Base-by-base conservation (phyloP, 176 grass and related monocot species). In the Pontederia paniculata region DNA sequence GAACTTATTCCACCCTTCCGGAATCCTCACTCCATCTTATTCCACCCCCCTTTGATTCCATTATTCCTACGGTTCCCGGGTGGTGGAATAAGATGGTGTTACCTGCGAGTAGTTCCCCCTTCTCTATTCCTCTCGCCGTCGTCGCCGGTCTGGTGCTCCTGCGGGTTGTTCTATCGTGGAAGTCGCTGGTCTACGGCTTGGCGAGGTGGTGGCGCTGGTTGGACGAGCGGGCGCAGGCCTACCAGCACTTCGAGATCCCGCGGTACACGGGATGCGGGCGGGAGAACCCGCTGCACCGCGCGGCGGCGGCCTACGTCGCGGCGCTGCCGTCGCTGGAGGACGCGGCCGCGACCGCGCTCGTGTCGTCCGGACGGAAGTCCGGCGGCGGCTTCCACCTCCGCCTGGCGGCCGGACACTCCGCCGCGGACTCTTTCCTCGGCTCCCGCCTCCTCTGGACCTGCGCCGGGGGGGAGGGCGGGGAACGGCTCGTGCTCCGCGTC, bases 201-300 rank as follows among this genome's bases (percentile, higher is more conserved):
- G 23, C 68, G 10, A 70, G 87, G 50, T 70, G 76, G 58, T 98
- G 94, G 87, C 78, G 78, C 15, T 72, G 77, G 70, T 72, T 63
- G 3, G 87, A 90, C 65, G 94, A 93, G 75, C 63, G 77, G 67
- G 58, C 75, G 16, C 94, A 98, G 57, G 94, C 71, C 17, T 98
- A 93, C 73, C 94, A 98, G 78, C 58, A 72, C 72, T 98, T 84
- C 84, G 94, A 98, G 67, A 80, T 98, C 60, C 87, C 80, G 18
- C 74, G 81, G 13, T 48, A 59, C 73, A 65, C 12, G 45, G 48
- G 16, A 11, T 58, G 46, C 54, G 78, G 48, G 2, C 60, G 64
- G 52, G 94, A 98, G 66, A 98, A 98, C 63, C 87, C 94, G 18
- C 65, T 98, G 48, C 88, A 91, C 77, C 77, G 87, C n/a, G 79